These are phyloP conservation scores for Metarhizium robertsii DNA, from an alignment of 2,329 filamentous ascomycete genomes.

Conservation along the genomic window DNA sequence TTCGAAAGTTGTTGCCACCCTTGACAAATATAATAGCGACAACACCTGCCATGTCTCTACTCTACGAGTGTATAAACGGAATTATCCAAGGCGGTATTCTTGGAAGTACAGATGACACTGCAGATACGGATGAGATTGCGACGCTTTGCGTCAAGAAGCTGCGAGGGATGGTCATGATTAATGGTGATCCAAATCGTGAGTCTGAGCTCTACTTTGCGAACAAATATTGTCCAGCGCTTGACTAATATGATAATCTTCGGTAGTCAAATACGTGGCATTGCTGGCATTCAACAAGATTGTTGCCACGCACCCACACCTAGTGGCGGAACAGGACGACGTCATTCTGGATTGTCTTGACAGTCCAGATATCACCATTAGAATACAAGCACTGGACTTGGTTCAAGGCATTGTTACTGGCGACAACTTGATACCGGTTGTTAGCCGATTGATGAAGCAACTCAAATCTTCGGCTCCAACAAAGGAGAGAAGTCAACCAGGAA, in stretches of 20 bases:
- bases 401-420: constrained; percentile 89
- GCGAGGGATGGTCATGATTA: constrained; percentile 85
- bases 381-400: constrained; percentile 84
- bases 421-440: constrained; percentile 75
- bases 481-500: constrained; percentile 30
- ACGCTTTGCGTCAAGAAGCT: constrained; percentile 87
- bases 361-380: constrained; percentile 87
- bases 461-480: constrained; percentile 50
- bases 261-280: constrained; percentile 94
- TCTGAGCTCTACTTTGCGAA: constrained; percentile 10
- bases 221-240: not conserved
- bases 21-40: constrained; percentile 89
- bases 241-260: constrained; percentile 9
- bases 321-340: constrained; percentile 88
- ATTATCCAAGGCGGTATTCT: constrained; percentile 96
- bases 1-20: constrained; percentile 84
- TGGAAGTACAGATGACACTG: constrained; percentile 67
- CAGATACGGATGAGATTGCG: constrained; percentile 85
- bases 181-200: constrained; percentile 88
- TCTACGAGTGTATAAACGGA: constrained; percentile 97
- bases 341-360: constrained; percentile 96
- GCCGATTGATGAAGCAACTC: constrained; percentile 80
- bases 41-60: constrained; percentile 91
- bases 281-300: constrained; percentile 96
- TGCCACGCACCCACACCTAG: constrained; percentile 74